Evolutionary conservation across 2,329 filamentous ascomycete genomes (phyloP), one percentile per base, ranked within the genome.

Genomic region (Endocalyx cinctus): DNA sequence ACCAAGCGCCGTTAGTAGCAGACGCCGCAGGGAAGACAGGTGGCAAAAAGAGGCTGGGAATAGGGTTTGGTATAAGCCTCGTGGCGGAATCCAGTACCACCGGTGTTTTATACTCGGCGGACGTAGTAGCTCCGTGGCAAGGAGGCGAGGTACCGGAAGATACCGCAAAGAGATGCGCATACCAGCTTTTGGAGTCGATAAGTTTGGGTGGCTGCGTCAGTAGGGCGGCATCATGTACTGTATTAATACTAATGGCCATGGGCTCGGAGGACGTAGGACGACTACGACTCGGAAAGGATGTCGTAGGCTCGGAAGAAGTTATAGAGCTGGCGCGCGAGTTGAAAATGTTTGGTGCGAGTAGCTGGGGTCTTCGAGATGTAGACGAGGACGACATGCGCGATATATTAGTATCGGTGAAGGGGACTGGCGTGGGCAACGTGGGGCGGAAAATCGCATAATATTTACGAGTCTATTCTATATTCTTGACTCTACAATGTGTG

Each of bases 201-300:
- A 77, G 77, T 32, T 76, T 82, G 48, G 90, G 89, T 10, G 92
- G 92, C 1, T 95, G 87, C 56, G 84, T 86, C 4, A 82, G 80
- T 33, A 71, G 70, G 11, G 73, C 83, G 4, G 84, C 87, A 3
- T 80, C 82, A 5, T 70, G 77, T 4, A 90, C 83, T 0, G 73
- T 95, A 44, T 61, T 98, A 33, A 85, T 82, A 13, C 69, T 98
- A 42, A 98, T 98, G 92, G 87, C 89, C 20, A 97, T 98, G 92
- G 92, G 92, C 0, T 87, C 84, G 1, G 92, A 97, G 57, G 92
- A 98, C 59, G 88, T 98, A 11, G 92, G 92, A 5, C 76, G 92
- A 38, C 60, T 98, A 46, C 77, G 86, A 42, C 57, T 98, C 38
- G 87, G 89, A 19, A 81, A 79, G 49, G 84, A 90, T 29, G 79